Evolutionary conservation across 2,329 filamentous ascomycete species (phyloP).

Genomic region (Aspergillus viridinutans): DNA sequence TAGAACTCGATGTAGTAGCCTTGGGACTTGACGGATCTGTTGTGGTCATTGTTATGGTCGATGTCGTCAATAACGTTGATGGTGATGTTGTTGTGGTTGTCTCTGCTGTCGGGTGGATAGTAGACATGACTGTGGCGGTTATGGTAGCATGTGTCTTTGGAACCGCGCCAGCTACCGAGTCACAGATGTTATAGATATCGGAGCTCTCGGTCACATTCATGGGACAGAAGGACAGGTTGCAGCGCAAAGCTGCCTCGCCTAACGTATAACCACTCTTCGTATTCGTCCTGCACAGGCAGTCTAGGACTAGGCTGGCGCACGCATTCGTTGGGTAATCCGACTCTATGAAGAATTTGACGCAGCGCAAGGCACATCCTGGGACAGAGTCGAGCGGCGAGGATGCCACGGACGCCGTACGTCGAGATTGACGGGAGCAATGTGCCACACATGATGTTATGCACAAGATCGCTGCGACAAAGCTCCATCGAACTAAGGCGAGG

Average conservation of each 20-base stretch:
- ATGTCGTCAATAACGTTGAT: slow-evolving; percentile 1
- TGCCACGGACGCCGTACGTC: slow-evolving; percentile 13
- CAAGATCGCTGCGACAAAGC: slow-evolving; percentile 21
- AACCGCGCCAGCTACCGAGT: slow-evolving; percentile 32
- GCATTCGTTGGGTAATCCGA: slow-evolving; percentile 51
- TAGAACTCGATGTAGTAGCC: background rate
- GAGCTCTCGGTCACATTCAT: slow-evolving; percentile 42
- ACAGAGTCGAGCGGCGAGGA: slow-evolving; percentile 41
- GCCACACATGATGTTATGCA: slow-evolving; percentile 20
- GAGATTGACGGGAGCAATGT: slow-evolving; percentile 13
- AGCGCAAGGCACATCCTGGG: slow-evolving; percentile 58
- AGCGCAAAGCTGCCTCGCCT: slow-evolving; percentile 68
- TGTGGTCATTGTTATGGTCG: slow-evolving; percentile 1
- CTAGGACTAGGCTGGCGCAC: slow-evolving; percentile 53
- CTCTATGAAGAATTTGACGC: slow-evolving; percentile 60
- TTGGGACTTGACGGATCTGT: slow-evolving; percentile 2
- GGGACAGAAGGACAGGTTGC: slow-evolving; percentile 57
- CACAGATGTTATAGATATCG: slow-evolving; percentile 55
- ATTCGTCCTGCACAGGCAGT: slow-evolving; percentile 60
- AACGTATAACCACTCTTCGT: slow-evolving; percentile 62
- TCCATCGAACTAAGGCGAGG: slow-evolving; percentile 23
- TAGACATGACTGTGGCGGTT: slow-evolving; percentile 31
- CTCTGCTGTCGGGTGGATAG: slow-evolving; percentile 5
- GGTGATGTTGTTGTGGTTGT: slow-evolving; percentile 3
- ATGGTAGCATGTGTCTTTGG: slow-evolving; percentile 34